These are phyloP conservation scores for Stenogyne calaminthoides DNA, from an alignment of 305 asterid species.

Conservation along the genomic window DNA sequence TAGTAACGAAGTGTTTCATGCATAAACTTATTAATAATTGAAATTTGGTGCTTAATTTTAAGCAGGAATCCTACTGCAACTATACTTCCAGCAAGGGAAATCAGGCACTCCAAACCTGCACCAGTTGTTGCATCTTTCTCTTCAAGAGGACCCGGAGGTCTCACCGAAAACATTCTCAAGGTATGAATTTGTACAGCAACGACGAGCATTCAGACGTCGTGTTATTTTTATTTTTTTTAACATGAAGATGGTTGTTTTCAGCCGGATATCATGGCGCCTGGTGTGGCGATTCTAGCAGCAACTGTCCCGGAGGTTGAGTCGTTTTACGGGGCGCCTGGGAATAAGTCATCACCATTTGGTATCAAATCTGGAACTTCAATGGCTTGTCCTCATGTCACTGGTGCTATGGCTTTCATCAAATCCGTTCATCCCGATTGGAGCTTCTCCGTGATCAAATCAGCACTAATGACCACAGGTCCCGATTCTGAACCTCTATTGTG, in stretches of 20 bases:
- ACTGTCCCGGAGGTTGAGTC: slow-evolving; percentile 36
- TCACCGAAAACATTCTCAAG: slow-evolving; percentile 72
- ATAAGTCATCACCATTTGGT: slow-evolving; percentile 46
- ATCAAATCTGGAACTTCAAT: slow-evolving; percentile 75
- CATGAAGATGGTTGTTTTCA: slow-evolving; percentile 27
- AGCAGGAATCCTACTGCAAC: slow-evolving; percentile 61
- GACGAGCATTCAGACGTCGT: not conserved
- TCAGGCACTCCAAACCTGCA: slow-evolving; percentile 49
- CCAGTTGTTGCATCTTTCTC: slow-evolving; percentile 76
- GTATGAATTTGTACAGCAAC: slow-evolving; percentile 14
- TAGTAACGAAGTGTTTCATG: too few relatives aligned
- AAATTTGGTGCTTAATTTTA: not conserved
- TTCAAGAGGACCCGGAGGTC: slow-evolving; percentile 68
- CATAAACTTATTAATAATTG: not conserved
- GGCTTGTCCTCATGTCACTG: slow-evolving; percentile 82
- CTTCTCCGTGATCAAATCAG: slow-evolving; percentile 64
- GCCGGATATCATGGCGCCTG: slow-evolving; percentile 84
- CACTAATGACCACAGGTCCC: slow-evolving; percentile 70
- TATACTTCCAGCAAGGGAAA: slow-evolving; percentile 53
- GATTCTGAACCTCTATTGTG: not conserved
- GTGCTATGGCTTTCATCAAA: slow-evolving; percentile 66
- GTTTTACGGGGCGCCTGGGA: slow-evolving; percentile 44
- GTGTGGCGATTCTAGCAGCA: slow-evolving; percentile 75
- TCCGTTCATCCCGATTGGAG: slow-evolving; percentile 62
- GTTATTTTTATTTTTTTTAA: not conserved